Evolutionary conservation across 2,329 filamentous ascomycete genomes (phyloP), one percentile per base, ranked within the genome.

Genomic region (Blastomyces percursus): DNA sequence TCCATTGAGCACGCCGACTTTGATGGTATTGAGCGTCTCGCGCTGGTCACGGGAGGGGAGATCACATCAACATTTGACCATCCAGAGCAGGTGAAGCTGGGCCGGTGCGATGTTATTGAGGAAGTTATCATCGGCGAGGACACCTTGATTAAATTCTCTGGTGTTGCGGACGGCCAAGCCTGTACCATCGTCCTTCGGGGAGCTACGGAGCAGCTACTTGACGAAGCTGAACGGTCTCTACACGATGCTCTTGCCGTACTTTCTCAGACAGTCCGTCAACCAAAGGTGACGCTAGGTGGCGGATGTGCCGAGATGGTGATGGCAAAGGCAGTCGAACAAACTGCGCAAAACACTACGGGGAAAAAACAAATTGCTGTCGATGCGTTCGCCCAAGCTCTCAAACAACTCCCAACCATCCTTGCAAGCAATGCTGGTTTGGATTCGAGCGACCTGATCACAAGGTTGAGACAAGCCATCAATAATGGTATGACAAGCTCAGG

Each of bases 1-100:
- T 96, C 91, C 35, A 99, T 99, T 70, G 94, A 99, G 80, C 94
- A 99, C 76, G 94, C 94, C 68, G 94, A 99, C 79, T 99, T 99
- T 73, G 94, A 99, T 74, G 94, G 94, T 67, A 95, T 99, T 68
- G 94, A 99, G 81, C 86, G 94, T 52, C 78, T 99, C 69, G 93
- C 94, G 11, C 82, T 99, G 59, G 94, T 99, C 54, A 99, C 94
- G 6, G 94, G 94, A 66, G 94, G 93, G 71, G 94, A 99, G 79
- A 99, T 99, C 71, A 87, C 94, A 44, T 96, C 91, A 19, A 99
- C 94, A 3, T 99, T 99, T 73, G 94, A 99, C 75, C 92, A 99
- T 78, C 94, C 94, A 4, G 94, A 99, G 59, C 89, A 94, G 73
- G 92, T 99, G 69, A 95, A 97, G 80, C 86, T 99, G 32, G 94